Evolutionary conservation across 1,284 basidiomycete species (phyloP).

Genomic region (Rhodotorula sp.): DNA sequence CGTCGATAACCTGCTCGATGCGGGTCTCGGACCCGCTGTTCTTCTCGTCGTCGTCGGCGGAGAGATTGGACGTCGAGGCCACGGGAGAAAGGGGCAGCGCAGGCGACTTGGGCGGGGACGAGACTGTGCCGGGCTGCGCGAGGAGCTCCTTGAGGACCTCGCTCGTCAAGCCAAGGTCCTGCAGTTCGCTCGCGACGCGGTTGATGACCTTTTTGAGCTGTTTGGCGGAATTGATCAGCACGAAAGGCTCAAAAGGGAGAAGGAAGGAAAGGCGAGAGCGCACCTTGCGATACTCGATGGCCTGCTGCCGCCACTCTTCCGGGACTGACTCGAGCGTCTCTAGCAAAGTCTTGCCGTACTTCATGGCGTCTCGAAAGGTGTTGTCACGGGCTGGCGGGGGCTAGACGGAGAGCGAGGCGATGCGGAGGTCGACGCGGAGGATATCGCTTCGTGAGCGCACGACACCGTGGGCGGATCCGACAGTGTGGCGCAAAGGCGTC

Average conservation of each 20-base stretch:
- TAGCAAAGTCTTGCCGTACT: constrained; percentile 76
- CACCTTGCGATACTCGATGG: constrained; percentile 84
- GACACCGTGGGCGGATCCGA: too few relatives aligned
- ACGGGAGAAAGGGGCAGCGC: not conserved
- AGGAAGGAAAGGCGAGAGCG: constrained; percentile 18
- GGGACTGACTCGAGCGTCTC: constrained; percentile 70
- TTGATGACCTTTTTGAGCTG: constrained; percentile 93
- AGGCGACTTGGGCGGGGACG: not conserved
- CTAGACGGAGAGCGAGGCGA: not conserved
- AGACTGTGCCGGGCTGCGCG: constrained; percentile 2
- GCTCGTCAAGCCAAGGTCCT: constrained; percentile 71
- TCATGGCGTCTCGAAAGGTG: constrained; percentile 57
- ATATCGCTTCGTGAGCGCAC: too few relatives aligned
- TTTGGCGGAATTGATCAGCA: not conserved
- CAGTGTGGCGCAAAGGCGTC: too few relatives aligned
- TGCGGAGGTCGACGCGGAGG: not conserved
- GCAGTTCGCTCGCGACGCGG: constrained; percentile 77
- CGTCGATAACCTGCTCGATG: constrained; percentile 19
- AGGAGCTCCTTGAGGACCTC: constrained; percentile 60
- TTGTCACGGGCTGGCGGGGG: not conserved
- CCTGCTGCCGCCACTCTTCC: constrained; percentile 69
- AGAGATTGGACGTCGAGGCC: not conserved
- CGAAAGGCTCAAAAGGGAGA: not conserved
- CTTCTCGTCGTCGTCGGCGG: constrained; percentile 21
- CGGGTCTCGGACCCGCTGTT: constrained; percentile 1